phyloP scores from a whole-genome alignment of 225 moss, liverwort and hornwort species.

The Physcomitrium patens region DNA sequence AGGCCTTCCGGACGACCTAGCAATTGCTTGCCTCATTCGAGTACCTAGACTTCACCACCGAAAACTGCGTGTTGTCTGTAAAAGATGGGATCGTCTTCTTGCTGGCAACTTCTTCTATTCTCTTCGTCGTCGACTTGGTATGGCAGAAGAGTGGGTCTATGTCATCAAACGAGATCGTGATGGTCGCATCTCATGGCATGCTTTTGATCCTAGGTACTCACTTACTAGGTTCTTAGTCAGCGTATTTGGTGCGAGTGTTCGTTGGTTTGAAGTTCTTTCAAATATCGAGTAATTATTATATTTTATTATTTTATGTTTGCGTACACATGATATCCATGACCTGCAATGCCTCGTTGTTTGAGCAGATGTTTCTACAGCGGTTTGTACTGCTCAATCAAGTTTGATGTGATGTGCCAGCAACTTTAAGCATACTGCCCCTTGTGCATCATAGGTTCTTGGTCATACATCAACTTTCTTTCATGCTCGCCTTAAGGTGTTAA shows the following conservation, averaged over 20 bases:
- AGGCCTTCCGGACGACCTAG: conserved; percentile 98
- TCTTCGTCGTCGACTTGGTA: conserved; percentile 85
- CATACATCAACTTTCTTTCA: not conserved
- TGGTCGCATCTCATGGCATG: conserved; percentile 98
- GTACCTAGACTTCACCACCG: conserved; percentile 89
- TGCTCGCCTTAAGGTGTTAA: conserved; percentile 22
- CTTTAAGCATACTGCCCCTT: conserved; percentile 1
- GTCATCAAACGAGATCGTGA: conserved; percentile 97
- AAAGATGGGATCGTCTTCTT: conserved; percentile 96
- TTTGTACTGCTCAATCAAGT: not conserved
- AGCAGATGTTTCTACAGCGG: conserved; percentile 5
- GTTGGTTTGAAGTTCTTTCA: conserved; percentile 1
- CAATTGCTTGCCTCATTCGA: conserved; percentile 97
- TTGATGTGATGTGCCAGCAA: conserved; percentile 6
- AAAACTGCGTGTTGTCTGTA: conserved; percentile 95
- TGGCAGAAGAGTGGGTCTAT: conserved; percentile 99
- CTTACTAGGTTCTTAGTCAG: not conserved
- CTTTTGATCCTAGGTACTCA: conserved; percentile 88
- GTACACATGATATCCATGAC: not conserved
- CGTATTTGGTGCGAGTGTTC: not conserved
- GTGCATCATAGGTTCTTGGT: not conserved
- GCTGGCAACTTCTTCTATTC: conserved; percentile 94
- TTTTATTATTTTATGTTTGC: no score
- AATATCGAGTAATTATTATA: not conserved
- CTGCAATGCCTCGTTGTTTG: not conserved